A percentile compares a stretch with the other conserved stretches of the same genome.
These are phyloP conservation scores for Aureobasidium sp. DNA, from an alignment of 2,329 filamentous ascomycete genomes.

Conservation along the genomic window DNA sequence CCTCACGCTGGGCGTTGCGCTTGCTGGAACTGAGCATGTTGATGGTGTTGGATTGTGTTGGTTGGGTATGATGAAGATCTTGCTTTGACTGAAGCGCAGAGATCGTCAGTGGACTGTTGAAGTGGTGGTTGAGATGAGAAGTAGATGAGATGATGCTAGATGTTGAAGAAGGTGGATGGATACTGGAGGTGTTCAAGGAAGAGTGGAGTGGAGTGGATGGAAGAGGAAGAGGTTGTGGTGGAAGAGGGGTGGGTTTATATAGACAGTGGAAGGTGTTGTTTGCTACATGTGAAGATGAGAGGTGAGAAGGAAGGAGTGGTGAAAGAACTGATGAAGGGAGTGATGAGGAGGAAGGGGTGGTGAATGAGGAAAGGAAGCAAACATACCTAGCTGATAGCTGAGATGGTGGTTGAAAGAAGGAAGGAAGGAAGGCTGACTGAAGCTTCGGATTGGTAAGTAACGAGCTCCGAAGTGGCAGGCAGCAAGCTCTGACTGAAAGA, in stretches of 20 bases:
- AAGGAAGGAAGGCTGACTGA: background rate
- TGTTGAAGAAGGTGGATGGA: constrained; percentile 2
- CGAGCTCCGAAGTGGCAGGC: background rate
- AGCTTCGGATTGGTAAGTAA: background rate
- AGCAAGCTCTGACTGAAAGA: background rate
- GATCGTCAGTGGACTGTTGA: background rate
- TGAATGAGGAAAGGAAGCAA: background rate
- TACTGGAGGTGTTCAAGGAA: background rate
- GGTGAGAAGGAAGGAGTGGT: background rate
- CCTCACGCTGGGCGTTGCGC: background rate
- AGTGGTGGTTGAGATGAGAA: background rate
- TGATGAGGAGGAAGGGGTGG: too few species aligned
- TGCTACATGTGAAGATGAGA: background rate
- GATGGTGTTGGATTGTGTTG: background rate
- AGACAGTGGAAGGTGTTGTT: background rate
- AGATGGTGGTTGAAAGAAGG: background rate
- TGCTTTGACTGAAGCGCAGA: background rate
- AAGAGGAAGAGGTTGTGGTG: constrained; percentile 7
- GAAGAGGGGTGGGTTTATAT: background rate
- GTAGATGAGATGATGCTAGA: background rate
- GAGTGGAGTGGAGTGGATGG: background rate
- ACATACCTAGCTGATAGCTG: background rate
- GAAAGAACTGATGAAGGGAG: too few species aligned
- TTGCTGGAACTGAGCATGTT: background rate
- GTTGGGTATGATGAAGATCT: background rate